Conservation (phyloP, 179 eudicot genomes). For the Silene noctiflora region DNA sequence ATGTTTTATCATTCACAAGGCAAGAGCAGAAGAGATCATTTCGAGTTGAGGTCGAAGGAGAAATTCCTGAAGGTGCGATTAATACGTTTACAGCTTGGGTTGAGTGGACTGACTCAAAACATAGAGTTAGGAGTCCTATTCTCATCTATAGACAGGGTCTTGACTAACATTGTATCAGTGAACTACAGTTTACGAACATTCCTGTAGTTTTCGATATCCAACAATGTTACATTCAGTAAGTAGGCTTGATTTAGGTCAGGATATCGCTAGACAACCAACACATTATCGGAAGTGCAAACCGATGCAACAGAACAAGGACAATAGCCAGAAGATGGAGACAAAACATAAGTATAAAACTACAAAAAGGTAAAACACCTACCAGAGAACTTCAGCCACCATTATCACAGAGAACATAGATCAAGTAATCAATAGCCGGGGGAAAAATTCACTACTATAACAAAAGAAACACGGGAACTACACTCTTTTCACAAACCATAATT, state of each 20-base stretch:
- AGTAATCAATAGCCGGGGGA: too few species aligned
- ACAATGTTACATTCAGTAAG: not conserved
- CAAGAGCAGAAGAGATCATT: slow-evolving; percentile 40
- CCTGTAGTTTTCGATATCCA: not conserved
- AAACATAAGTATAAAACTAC: too few species aligned
- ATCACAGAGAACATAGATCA: too few species aligned
- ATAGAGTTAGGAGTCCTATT: slow-evolving; percentile 61
- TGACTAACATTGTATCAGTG: not conserved
- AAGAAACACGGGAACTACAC: too few species aligned
- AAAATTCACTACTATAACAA: too few species aligned
- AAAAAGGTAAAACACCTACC: too few species aligned
- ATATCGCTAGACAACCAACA: not conserved
- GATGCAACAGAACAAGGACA: too few species aligned
- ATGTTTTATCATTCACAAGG: slow-evolving; percentile 32
- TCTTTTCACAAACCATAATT: too few species aligned
- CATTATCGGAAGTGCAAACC: not conserved
- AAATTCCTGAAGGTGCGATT: slow-evolving; percentile 16
- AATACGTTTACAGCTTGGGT: slow-evolving; percentile 36
- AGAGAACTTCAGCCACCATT: too few species aligned
- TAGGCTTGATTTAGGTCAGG: not conserved
- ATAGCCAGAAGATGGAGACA: too few species aligned
- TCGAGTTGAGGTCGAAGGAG: slow-evolving; percentile 45
- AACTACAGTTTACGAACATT: not conserved
- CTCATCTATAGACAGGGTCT: slow-evolving; percentile 38
- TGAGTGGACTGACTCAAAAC: slow-evolving; percentile 47